Evolutionary conservation across 768 basidiomycete species (phyloP), one percentile per base, ranked within the genome.

Genomic region (Hortiboletus flavorubellus): DNA sequence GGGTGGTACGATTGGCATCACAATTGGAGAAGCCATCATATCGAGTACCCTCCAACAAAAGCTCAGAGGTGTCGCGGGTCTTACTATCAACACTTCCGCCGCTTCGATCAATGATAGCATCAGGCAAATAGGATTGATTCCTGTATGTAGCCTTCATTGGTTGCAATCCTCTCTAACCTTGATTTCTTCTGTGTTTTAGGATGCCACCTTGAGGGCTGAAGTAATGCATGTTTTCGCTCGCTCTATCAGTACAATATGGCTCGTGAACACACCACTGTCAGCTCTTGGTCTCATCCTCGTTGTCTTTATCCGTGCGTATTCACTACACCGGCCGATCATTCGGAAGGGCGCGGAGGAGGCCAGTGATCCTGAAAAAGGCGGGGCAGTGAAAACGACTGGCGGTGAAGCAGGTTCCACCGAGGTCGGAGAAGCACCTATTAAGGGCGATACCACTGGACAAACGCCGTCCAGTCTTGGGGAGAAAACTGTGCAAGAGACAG

Each of bases 1-100:
- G 47, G 89, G 90, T 15, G 87, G 85, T 37, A 87, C 89, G 2
- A 75, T 92, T 29, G 87, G 88, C 16, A 83, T 91, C 52, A 80
- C 88, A 1, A 68, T 89, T 42, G 88, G 89, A 31, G 84, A 91
- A 63, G 81, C 83, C 3, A 84, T 91, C 54, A 85, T 84, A 58
- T 75, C 85, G 2, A 84, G 81, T 46, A 83, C 84, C 38, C 60
- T 69, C 15, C 51, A 43, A 39, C 51, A 47, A 46, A 60, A 26
- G 34, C 39, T 71, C 18, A 51, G 26, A 18, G 56, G 40, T 8
- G 59, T 71, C 18, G 7, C 51, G 9, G 67, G 60, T 7, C 29
- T 61, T 18, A 55, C 64, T 35, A 68, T 81, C 29, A 68, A 75
- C 56, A 78, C 77, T 1, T 77, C 77, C 7, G 64, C 76, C 5